These are phyloP conservation scores for Moringa oleifera DNA, from an alignment of 345 rosid species.

Conservation along the genomic window DNA sequence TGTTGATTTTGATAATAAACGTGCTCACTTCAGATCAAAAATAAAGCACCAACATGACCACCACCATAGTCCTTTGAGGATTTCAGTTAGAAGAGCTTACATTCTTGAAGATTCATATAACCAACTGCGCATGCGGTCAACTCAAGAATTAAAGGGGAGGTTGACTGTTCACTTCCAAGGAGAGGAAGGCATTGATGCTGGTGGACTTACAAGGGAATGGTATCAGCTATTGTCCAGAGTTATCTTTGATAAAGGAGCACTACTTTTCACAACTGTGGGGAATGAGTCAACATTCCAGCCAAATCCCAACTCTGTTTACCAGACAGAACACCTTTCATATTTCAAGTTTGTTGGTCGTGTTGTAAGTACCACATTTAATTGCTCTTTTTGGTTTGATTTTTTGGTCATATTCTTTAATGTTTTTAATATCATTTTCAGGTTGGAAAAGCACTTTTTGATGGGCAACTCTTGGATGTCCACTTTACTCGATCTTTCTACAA, in stretches of 20 bases:
- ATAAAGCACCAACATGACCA: constrained; percentile 93
- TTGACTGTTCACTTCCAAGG: constrained; percentile 94
- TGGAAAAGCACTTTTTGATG: constrained; percentile 94
- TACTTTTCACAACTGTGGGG: constrained; percentile 95
- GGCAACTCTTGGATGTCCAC: constrained; percentile 93
- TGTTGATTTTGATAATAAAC: constrained; percentile 92
- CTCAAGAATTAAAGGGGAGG: constrained; percentile 87
- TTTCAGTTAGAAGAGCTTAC: constrained; percentile 92
- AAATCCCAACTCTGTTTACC: constrained; percentile 92
- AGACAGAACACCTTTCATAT: constrained; percentile 96
- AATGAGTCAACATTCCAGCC: constrained; percentile 98
- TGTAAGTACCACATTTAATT: constrained; percentile 43
- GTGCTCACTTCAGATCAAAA: constrained; percentile 89
- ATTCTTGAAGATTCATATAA: constrained; percentile 97
- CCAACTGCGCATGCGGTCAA: constrained; percentile 83
- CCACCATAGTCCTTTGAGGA: constrained; percentile 83
- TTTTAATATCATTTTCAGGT: constrained; percentile 45
- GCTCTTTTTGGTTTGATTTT: background rate
- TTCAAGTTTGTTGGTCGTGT: constrained; percentile 98
- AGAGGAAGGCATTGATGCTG: constrained; percentile 98
- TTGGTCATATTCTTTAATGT: constrained; percentile 14
- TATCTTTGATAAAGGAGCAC: constrained; percentile 91
- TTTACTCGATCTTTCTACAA: constrained; percentile 97
- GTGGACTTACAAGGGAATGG: constrained; percentile 99
- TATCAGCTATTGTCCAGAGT: constrained; percentile 94